Evolutionary conservation across 179 eudicot genomes (phyloP), one percentile per base, ranked within the genome.

Genomic region (Beta macrorhiza): DNA sequence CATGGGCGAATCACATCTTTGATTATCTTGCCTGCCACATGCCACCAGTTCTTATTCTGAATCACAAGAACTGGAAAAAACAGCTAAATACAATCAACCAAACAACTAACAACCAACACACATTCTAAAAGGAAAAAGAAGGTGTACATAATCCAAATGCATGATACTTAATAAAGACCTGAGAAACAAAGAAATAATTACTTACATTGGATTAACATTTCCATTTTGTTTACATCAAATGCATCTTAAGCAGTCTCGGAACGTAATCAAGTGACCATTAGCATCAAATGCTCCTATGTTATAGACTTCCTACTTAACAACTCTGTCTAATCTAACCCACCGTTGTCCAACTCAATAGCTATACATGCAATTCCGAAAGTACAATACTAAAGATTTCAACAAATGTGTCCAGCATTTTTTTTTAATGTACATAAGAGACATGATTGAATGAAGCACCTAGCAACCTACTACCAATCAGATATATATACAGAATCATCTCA

Each of bases 291-390:
- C n/a, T 78, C 25, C 69, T 64, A 72, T 61, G 68, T 78, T 73
- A 45, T 61, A 82, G 5, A 67, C 37, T 80, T 73, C 77, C 57
- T 79, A 75, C 53, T 5, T n/a, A 67, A 75, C 72, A 47, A n/a
- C 69, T 63, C 68, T 44, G 3, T 22, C 81, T 79, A 80, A 67
- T 67, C 86, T 83, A 83, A 49, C 72, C 51, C 75, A 78, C 67
- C 67, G 51, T 67, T 20, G 49, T 32, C 75, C 87, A 79, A 85
- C 82, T 79, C 84, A 69, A 81, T 80, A 74, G 74, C 81, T 84
- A 85, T 85, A 82, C 87, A 82, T 69, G 82, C 80, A 68, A 79
- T 75, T 63, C 79, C 77, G 75, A 73, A 47, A 76, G 14, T 67
- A 25, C 82, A 78, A 32, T 82, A 81, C 74, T 59, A 76, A 25